phyloP scores from a whole-genome alignment of 2,329 filamentous ascomycete species.

The Whalleya microplaca region DNA sequence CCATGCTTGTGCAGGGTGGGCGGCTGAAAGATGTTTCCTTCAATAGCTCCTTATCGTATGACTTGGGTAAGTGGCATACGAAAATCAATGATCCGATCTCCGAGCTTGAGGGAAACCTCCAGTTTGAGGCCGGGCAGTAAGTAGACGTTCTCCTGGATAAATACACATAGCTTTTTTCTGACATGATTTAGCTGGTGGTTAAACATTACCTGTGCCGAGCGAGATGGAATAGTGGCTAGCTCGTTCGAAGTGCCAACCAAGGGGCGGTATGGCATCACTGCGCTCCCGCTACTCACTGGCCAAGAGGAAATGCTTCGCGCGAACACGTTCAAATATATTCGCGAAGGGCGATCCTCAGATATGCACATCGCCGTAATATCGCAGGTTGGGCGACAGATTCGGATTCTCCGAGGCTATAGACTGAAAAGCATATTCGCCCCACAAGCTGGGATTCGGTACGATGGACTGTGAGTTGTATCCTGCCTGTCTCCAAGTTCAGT shows the following conservation, averaged over 20 bases:
- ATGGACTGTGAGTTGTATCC: slow-evolving; percentile 57
- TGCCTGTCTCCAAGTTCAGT: slow-evolving; percentile 2
- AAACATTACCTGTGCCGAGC: slow-evolving; percentile 57
- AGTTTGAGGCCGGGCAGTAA: slow-evolving; percentile 55
- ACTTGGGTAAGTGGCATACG: slow-evolving; percentile 43
- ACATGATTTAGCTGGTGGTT: slow-evolving; percentile 56
- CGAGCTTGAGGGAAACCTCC: slow-evolving; percentile 44
- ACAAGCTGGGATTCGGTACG: slow-evolving; percentile 57
- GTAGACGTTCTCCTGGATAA: slow-evolving; percentile 22
- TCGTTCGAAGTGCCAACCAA: slow-evolving; percentile 49
- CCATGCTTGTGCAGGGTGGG: slow-evolving; percentile 41
- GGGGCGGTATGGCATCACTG: slow-evolving; percentile 49
- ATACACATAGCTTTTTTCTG: neutral
- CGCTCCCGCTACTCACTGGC: slow-evolving; percentile 56
- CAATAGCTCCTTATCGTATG: slow-evolving; percentile 35
- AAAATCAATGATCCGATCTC: slow-evolving; percentile 40
- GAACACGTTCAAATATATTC: slow-evolving; percentile 47
- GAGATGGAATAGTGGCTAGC: slow-evolving; percentile 57
- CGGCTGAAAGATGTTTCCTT: slow-evolving; percentile 48
- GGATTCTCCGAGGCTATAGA: slow-evolving; percentile 55
- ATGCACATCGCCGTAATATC: slow-evolving; percentile 55
- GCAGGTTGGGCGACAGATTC: slow-evolving; percentile 52
- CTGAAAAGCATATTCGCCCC: slow-evolving; percentile 58
- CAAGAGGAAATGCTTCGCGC: slow-evolving; percentile 48
- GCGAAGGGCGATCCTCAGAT: slow-evolving; percentile 47